Conservation (phyloP, 2,329 filamentous ascomycete genomes). For the Didymellaceae sp. region DNA sequence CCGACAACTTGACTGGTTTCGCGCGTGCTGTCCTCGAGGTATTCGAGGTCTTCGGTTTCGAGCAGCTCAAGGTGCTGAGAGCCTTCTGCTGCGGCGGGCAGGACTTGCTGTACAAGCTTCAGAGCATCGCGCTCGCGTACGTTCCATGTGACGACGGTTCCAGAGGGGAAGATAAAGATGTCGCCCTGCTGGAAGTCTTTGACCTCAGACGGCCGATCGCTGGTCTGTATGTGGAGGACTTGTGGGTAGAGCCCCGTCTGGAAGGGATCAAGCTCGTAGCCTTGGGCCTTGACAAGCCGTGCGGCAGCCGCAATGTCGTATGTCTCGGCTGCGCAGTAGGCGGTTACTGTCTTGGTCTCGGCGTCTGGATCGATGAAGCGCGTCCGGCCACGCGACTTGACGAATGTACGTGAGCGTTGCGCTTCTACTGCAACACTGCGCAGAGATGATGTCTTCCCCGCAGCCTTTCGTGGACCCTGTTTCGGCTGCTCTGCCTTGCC, state of each 20-base stretch:
- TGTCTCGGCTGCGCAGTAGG: conserved; percentile 71
- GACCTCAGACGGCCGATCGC: conserved; percentile 46
- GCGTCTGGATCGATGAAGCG: conserved; percentile 56
- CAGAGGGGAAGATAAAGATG: conserved; percentile 94
- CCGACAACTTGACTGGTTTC: conserved; percentile 81
- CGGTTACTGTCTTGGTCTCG: conserved; percentile 63
- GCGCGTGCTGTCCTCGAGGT: conserved; percentile 73
- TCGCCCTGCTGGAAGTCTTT: conserved; percentile 70
- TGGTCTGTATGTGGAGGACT: conserved; percentile 65
- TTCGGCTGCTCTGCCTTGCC: conserved; percentile 21
- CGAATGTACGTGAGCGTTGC: conserved; percentile 65
- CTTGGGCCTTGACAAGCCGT: conserved; percentile 63
- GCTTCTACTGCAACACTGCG: conserved; percentile 87
- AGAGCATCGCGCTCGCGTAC: conserved; percentile 75
- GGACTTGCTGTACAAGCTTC: conserved; percentile 62
- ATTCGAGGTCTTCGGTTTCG: conserved; percentile 91
- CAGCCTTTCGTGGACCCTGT: conserved; percentile 39
- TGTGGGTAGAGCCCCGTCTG: conserved; percentile 69
- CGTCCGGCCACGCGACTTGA: conserved; percentile 55
- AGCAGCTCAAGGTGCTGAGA: conserved; percentile 73
- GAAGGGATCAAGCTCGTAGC: conserved; percentile 68
- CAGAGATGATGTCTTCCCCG: conserved; percentile 64
- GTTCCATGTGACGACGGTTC: conserved; percentile 92
- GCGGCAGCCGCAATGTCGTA: conserved; percentile 67
- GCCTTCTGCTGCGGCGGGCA: conserved; percentile 77